Evolutionary conservation across 2,329 filamentous ascomycete species (phyloP), one percentile per base, ranked within the genome.

Genomic region (Lasiodiplodia hormozganensis): DNA sequence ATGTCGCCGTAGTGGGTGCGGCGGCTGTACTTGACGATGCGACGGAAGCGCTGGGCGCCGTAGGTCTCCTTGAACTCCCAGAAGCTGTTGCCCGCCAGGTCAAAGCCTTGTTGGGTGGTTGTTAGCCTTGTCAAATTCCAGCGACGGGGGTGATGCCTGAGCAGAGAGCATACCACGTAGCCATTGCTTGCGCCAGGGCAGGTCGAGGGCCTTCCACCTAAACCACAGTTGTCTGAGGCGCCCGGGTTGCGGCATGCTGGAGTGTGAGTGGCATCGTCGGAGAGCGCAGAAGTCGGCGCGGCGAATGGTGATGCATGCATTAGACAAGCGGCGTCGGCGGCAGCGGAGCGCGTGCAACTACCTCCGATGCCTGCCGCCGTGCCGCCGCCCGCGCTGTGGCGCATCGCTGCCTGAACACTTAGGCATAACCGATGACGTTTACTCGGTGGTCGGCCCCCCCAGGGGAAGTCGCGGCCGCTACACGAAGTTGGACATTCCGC

Each of bases 61-160:
- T 87, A 70, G 21, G 81, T 79, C 74, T 89, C 87, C 74, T 86
- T 87, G 78, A 90, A 90, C 74, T 89, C 88, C 88, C 88, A 90
- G 77, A 85, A 90, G 11, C 88, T 90, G 78, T 90, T 90, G 70
- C 88, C 88, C 23, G 83, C 76, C 58, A 90, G 82, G 77, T 90
- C 88, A 72, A 84, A 82, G 74, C 88, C 88, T 88, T 73, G 23
- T 88, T 73, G 23, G 18, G 40, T 28, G 25, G 34, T 36, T 56
- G 52, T 57, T 47, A 65, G 57, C 31, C 18, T 7, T 16, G 36
- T 21, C n/a, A 65, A 49, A 31, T 54, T 66, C 53, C 62, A 25
- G 8, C 25, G 67, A 62, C 38, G 49, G 34, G 43, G 54, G 14
- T 38, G n/a, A 36, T 52, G 34, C 16, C 49, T 56, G 21, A 53